Evolutionary conservation across 768 basidiomycete species (phyloP).

Genomic region (Phylloporus sp.): DNA sequence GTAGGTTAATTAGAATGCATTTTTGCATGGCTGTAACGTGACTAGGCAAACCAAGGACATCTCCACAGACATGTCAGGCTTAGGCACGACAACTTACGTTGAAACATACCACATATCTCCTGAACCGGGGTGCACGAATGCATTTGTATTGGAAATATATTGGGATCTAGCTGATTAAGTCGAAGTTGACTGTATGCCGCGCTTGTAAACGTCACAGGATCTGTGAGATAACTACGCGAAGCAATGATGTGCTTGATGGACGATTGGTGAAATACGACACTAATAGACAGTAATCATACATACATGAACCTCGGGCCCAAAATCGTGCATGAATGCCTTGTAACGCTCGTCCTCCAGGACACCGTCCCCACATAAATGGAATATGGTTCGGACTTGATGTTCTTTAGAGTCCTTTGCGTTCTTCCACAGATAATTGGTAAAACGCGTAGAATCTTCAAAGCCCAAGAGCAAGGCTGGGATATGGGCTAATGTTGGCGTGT

Average conservation of each 20-base stretch:
- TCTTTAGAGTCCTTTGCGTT: slow-evolving; percentile 38
- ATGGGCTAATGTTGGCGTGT: slow-evolving; percentile 61
- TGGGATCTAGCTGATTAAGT: slow-evolving; percentile 64
- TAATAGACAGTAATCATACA: slow-evolving; percentile 19
- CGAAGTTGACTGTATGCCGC: slow-evolving; percentile 69
- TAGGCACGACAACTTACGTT: not conserved
- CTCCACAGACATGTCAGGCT: slow-evolving; percentile 15
- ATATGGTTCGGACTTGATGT: slow-evolving; percentile 46
- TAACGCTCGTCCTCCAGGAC: slow-evolving; percentile 73
- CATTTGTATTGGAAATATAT: slow-evolving; percentile 70
- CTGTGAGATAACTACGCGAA: slow-evolving; percentile 54
- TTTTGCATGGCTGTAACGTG: slow-evolving; percentile 42
- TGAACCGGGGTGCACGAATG: slow-evolving; percentile 42
- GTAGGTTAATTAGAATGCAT: slow-evolving; percentile 41
- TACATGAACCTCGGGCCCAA: slow-evolving; percentile 60
- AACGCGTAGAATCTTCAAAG: slow-evolving; percentile 46
- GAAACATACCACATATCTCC: slow-evolving; percentile 34
- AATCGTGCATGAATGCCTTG: slow-evolving; percentile 65
- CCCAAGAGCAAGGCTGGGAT: slow-evolving; percentile 48
- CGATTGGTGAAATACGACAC: slow-evolving; percentile 1
- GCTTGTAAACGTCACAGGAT: slow-evolving; percentile 72
- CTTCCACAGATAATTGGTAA: slow-evolving; percentile 45
- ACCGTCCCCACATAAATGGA: slow-evolving; percentile 67
- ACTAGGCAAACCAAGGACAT: slow-evolving; percentile 43
- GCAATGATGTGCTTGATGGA: slow-evolving; percentile 71